These are phyloP conservation scores for Stephania cephalantha DNA, from an alignment of 164 flowering plant genomes.

Conservation along the genomic window DNA sequence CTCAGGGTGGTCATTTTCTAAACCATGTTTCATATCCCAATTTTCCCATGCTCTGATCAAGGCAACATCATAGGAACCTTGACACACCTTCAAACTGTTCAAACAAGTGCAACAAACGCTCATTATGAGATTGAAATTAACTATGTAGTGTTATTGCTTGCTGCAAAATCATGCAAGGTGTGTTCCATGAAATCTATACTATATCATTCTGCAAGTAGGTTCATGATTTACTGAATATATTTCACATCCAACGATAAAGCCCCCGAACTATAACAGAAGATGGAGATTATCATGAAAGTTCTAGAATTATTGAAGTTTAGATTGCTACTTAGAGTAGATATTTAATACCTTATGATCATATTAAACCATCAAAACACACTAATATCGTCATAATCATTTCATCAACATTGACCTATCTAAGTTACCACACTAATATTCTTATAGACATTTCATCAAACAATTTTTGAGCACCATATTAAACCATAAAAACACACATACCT, in stretches of 20 bases:
- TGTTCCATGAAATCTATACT: too few species aligned
- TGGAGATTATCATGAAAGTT: background rate
- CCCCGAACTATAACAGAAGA: background rate
- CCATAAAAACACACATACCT: too few species aligned
- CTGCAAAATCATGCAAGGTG: background rate
- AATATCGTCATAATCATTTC: too few species aligned
- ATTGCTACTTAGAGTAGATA: too few species aligned
- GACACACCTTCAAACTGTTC: constrained; percentile 67
- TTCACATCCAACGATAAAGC: background rate
- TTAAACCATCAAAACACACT: too few species aligned
- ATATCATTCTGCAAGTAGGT: background rate
- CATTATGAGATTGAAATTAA: constrained; percentile 2
- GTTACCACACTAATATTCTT: too few species aligned
- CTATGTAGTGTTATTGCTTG: background rate
- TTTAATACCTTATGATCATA: too few species aligned
- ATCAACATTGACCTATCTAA: too few species aligned
- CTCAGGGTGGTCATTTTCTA: constrained; percentile 88
- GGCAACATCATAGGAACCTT: constrained; percentile 68
- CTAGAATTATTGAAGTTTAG: too few species aligned
- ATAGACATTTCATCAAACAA: too few species aligned
- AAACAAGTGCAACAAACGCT: background rate
- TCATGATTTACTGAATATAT: background rate
- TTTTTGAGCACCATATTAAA: too few species aligned
- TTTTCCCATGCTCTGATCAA: constrained; percentile 83
- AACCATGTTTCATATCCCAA: constrained; percentile 74